A percentile compares a stretch with the other conserved stretches of the same genome.
These are phyloP conservation scores for Olyra latifolia DNA, from an alignment of 176 grass and related monocot species.

Conservation along the genomic window DNA sequence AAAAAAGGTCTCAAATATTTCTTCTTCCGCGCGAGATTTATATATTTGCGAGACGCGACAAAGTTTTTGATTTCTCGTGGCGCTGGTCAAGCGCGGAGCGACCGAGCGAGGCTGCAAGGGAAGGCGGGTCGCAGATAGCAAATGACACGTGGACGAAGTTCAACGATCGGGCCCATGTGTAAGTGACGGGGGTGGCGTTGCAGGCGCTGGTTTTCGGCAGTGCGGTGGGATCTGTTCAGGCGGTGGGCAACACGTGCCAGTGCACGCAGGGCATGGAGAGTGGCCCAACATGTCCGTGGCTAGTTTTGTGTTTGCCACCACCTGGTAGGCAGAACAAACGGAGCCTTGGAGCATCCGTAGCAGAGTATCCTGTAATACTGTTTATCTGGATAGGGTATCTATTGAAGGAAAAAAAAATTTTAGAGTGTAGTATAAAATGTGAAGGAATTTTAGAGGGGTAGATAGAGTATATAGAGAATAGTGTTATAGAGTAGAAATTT, in stretches of 20 bases:
- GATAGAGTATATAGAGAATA: no score
- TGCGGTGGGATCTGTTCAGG: background rate
- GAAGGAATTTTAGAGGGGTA: no score
- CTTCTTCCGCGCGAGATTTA: background rate
- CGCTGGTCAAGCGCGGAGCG: slow-evolving; percentile 8
- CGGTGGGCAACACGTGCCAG: background rate
- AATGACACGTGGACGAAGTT: background rate
- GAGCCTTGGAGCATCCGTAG: no score
- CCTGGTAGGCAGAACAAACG: no score
- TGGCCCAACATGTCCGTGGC: no score
- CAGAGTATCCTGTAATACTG: no score
- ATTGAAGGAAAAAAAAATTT: no score
- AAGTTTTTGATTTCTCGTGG: background rate
- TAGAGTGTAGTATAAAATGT: no score
- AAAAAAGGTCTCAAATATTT: background rate
- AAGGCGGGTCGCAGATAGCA: background rate
- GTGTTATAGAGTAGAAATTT: no score
- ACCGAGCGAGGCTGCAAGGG: background rate
- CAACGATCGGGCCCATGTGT: background rate
- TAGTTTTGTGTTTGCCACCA: no score
- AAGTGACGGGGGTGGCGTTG: background rate
- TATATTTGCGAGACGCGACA: background rate
- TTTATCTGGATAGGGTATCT: no score
- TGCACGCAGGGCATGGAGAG: background rate
- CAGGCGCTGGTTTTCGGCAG: background rate